Evolutionary conservation across 2,329 filamentous ascomycete genomes (phyloP), one percentile per base, ranked within the genome.

Genomic region (Biscogniauxia mediterranea): DNA sequence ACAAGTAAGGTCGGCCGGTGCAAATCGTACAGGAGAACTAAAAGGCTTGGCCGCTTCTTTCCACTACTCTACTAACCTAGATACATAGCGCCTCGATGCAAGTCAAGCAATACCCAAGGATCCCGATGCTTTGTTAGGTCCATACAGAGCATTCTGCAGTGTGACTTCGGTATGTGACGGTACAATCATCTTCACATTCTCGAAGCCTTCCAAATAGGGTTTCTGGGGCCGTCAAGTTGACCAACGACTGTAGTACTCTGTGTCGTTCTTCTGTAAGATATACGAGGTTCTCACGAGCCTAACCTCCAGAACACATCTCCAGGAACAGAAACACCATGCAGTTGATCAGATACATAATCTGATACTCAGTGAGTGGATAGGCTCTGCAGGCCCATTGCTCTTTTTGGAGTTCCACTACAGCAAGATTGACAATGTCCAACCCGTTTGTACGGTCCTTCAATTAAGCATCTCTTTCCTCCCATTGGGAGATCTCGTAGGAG

Each of bases 191-290:
- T 64, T 62, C 61, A 55, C 60, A 61, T 72, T 72, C 70, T 71
- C 66, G 70, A 72, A 72, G 68, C 69, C 69, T 72, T 70, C 70
- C 69, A 57, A 56, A 68, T 69, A 58, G 49, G 64, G 69, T 55
- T 54, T 56, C 7, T 64, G 66, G 64, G 54, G 66, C 70, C 69
- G 69, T 67, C 59, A 61, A 65, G 59, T 64, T 58, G 66, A 65
- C 69, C 69, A 71, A 61, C 55, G 56, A 54, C 46, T 21, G 51
- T 56, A 56, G 53, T 49, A 51, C 15, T 21, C 53, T 59, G 60
- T 55, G 62, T 56, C 57, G 62, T 46, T 46, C 38, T 46, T 46
- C 6, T 46, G 38, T n/a, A 15, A 46, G 38, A 46, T 46, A 46
- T 46, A 46, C 38, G 38, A 46, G 38, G 17, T 46, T 46, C 38